phyloP scores from a whole-genome alignment of 345 rosid genomes.

The Brassica incana region DNA sequence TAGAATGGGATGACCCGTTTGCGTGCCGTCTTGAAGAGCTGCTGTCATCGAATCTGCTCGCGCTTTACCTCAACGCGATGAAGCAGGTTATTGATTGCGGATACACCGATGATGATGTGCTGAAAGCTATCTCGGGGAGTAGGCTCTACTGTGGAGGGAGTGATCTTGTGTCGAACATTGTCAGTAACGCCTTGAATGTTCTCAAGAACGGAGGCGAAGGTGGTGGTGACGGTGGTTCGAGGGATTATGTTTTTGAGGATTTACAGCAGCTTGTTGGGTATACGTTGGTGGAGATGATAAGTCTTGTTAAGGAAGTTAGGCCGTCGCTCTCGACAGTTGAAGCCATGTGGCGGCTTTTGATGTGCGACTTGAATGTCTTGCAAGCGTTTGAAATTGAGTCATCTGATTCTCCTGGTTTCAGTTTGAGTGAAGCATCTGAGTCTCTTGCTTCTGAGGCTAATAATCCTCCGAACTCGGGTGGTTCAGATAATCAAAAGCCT shows the following conservation, averaged over 20 bases:
- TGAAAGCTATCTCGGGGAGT: constrained; percentile 46
- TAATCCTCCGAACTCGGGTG: constrained; percentile 51
- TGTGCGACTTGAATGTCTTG: constrained; percentile 95
- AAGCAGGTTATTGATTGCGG: constrained; percentile 50
- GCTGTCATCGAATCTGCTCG: constrained; percentile 40
- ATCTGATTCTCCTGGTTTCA: constrained; percentile 37
- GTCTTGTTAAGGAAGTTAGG: constrained; percentile 81
- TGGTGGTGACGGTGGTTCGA: constrained; percentile 27
- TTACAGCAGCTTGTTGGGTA: constrained; percentile 64
- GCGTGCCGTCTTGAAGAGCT: constrained; percentile 79
- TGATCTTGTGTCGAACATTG: constrained; percentile 49
- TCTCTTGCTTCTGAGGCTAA: constrained; percentile 50
- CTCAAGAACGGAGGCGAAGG: constrained; percentile 60
- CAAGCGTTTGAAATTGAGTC: constrained; percentile 84
- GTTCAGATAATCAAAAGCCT: constrained; percentile 41
- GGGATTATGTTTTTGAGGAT: constrained; percentile 46
- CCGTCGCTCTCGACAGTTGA: constrained; percentile 89
- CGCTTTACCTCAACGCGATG: constrained; percentile 45
- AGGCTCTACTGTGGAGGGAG: constrained; percentile 46
- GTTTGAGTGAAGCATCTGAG: constrained; percentile 47
- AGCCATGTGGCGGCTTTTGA: constrained; percentile 97
- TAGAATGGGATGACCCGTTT: constrained; percentile 84
- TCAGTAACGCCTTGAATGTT: constrained; percentile 61
- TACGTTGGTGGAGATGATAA: constrained; percentile 80
- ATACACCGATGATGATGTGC: constrained; percentile 43